These are phyloP conservation scores for Colletotrichum lentis DNA, from an alignment of 2,329 filamentous ascomycete species.

Conservation along the genomic window DNA sequence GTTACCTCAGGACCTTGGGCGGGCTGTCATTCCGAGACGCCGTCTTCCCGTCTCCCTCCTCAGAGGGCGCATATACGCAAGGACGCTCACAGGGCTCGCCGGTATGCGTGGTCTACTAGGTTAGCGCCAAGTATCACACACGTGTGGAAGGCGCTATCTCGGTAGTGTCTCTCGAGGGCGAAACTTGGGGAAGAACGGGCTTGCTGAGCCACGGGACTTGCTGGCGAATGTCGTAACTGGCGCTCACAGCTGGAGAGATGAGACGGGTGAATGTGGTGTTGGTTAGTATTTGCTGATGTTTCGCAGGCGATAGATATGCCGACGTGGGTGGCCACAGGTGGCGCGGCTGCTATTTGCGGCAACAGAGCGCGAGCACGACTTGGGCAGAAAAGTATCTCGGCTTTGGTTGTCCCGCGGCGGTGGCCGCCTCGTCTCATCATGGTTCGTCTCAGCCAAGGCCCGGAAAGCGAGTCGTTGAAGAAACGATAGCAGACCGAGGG, in stretches of 20 bases:
- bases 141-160: slow-evolving; percentile 26
- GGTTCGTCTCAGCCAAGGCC: neutral
- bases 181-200: slow-evolving; percentile 27
- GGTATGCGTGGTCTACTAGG: slow-evolving; percentile 26
- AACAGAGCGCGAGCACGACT: neutral
- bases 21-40: slow-evolving; percentile 17
- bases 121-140: slow-evolving; percentile 33
- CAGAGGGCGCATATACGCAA: slow-evolving; percentile 14
- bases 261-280: neutral
- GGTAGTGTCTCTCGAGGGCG: slow-evolving; percentile 30
- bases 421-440: neutral
- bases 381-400: neutral
- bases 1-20: neutral
- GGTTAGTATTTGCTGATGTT: neutral
- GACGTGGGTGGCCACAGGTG: slow-evolving; percentile 4
- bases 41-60: neutral
- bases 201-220: slow-evolving; percentile 24
- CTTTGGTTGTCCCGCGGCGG: neutral
- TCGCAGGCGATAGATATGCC: neutral
- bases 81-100: slow-evolving; percentile 18
- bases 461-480: slow-evolving; percentile 1
- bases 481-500: neutral
- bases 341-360: slow-evolving; percentile 4
- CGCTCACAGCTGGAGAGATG: slow-evolving; percentile 1
- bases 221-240: slow-evolving; percentile 12